Base-by-base conservation (phyloP, 106 monocot species). In the Hemerocallis citrina region DNA sequence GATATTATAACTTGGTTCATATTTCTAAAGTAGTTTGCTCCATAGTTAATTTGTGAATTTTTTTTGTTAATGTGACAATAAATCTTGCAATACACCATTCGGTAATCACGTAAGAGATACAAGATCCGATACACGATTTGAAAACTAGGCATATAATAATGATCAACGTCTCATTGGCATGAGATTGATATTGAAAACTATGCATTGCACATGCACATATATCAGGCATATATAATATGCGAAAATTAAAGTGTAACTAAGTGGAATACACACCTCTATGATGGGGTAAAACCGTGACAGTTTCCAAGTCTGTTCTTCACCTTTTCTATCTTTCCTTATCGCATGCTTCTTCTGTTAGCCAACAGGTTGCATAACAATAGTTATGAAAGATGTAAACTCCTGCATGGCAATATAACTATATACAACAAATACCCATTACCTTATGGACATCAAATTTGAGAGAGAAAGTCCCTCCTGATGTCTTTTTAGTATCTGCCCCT, bases 251-350 rank as follows among this genome's bases (percentile, higher is more conserved):
- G 15, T 21, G 57, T 21, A 67, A 3, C 24, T 1, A 37, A 46
- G 62, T 23, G 15, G 27, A 16, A 73, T 62, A 6, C 15, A 46
- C 68, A 92, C 98, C 92, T 99, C 98, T 46, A 99, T 79, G 76
- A 99, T 63, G 12, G 98, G 98, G 61, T 99, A 99, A 78, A 99
- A 99, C 34, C 77, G 55, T 63, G 92, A 88, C 12, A 88, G 72
- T 46, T 75, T 73, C 98, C 98, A 99, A 59, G 81, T 74, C 49
- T 68, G 82, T 75, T 76, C 85, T 63, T 88, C 88, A 41, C 62
- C 72, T 37, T 62, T 77, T 41, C 82, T 76, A 43, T 88, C 92
- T 76, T 99, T 88, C 69, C 98, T 75, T 35, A 69, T 73, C 23
- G 77, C 75, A 73, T 80, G 78, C 61, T 92, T 98, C 64, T 88